Conservation (phyloP, 106 monocot genomes). For the Platanthera guangdongensis region DNA sequence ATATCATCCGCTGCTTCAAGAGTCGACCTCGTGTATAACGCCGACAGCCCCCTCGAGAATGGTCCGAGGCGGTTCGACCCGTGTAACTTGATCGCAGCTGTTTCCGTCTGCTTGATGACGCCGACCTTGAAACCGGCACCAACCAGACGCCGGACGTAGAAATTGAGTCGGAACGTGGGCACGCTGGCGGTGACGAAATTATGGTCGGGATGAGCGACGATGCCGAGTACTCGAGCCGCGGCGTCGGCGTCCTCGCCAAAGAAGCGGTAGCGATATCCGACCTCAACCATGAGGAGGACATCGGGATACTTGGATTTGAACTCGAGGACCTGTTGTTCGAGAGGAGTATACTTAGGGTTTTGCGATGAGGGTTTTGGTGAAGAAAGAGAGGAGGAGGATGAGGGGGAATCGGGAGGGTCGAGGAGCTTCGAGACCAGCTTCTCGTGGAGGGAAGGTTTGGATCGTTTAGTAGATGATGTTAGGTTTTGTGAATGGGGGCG, state of each 20-base stretch:
- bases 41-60: constrained; percentile 56
- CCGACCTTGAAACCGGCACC: constrained; percentile 85
- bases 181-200: constrained; percentile 86
- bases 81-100: constrained; percentile 80
- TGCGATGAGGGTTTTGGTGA: background rate
- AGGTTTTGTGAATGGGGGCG: constrained; percentile 4
- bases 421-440: constrained; percentile 33
- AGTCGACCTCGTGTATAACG: constrained; percentile 74
- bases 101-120: constrained; percentile 94
- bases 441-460: constrained; percentile 38
- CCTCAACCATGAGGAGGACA: constrained; percentile 88
- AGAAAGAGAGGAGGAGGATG: constrained; percentile 8
- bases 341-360: constrained; percentile 55
- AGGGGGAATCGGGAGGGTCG: constrained; percentile 11
- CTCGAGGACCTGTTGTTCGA: constrained; percentile 84
- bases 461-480: constrained; percentile 8
- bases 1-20: constrained; percentile 76
- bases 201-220: constrained; percentile 61
- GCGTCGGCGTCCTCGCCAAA: constrained; percentile 80
- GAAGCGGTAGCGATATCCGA: constrained; percentile 87
- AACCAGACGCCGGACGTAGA: constrained; percentile 77
- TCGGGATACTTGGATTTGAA: constrained; percentile 71
- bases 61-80: constrained; percentile 58
- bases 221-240: constrained; percentile 68
- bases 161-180: constrained; percentile 66